Base-by-base conservation (phyloP, 306 rosid genomes). In the Comarum palustre region DNA sequence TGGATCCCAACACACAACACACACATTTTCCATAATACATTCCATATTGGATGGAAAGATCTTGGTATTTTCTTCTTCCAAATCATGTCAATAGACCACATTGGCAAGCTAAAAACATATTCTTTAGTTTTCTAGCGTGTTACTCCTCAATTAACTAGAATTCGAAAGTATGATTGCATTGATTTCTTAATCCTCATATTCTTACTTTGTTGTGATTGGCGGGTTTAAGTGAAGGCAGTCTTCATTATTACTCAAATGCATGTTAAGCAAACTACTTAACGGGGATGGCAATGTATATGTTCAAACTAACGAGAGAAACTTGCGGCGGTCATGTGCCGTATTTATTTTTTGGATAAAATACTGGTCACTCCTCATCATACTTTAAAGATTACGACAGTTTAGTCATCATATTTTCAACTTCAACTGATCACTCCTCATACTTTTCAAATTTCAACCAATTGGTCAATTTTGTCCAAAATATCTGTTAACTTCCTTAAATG, bases 1-100 rank as follows among this genome's bases (percentile, higher is more conserved):
- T 66, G 89, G 90, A 88, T 82, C 76, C 87, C 86, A 82, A 66
- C 61, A 22, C 71, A 50, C 31, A 38, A 16, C 24, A 46, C n/a
- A n/a, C n/a, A 68, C 2, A 24, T 20, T 47, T 62, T 13, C 4
- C 47, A 42, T 42, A 6, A 13, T 45, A 45, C 1, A 69, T n/a
- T 52, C 74, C 32, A 36, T 52, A 20, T 69, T 19, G 57, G n/a
- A 67, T 51, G 19, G 16, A 52, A 54, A 22, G 11, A 24, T 69
- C 13, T n/a, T 50, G 8, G 20, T 31, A 4, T 29, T 68, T 17
- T n/a, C 38, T 51, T 41, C 10, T 29, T 48, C 22, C 11, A 3
- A 32, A 34, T 16, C 8, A 32, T 69, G 19, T n/a, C 5, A 14
- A 51, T 36, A 5, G 20, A 51, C 38, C 63, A 34, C 1, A 0